phyloP scores from a whole-genome alignment of 2,329 filamentous ascomycete species.

The Dichotomopilus funicola region DNA sequence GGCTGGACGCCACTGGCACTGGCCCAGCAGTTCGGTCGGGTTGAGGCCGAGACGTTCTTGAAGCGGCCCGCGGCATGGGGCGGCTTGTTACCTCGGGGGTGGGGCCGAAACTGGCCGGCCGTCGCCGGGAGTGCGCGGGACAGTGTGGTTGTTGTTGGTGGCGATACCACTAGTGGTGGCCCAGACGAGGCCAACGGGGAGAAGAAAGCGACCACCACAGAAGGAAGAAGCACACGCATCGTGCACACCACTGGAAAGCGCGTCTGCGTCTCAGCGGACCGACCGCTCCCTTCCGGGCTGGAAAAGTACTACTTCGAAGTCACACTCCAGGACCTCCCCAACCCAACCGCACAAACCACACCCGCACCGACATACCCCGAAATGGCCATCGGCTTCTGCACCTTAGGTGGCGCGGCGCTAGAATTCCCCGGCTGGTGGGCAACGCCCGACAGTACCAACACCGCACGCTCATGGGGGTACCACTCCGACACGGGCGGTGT shows the following conservation, averaged over 20 bases:
- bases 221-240: neutral
- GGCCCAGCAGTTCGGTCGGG: conserved; percentile 7
- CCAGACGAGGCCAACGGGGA: neutral
- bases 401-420: conserved; percentile 16
- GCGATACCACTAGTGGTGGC: too few species aligned
- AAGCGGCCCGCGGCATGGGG: conserved; percentile 14
- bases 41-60: conserved; percentile 14
- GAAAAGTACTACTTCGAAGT: conserved; percentile 22
- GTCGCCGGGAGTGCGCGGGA: too few species aligned
- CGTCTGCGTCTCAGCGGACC: conserved; percentile 16
- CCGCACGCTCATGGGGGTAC: conserved; percentile 16
- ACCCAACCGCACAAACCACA: neutral
- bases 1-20: conserved; percentile 22
- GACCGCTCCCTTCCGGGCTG: conserved; percentile 16
- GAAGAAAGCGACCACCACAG: neutral
- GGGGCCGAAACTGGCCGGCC: neutral
- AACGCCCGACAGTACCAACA: neutral
- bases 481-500: conserved; percentile 15
- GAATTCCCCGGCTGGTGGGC: conserved; percentile 17
- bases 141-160: too few species aligned
- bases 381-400: conserved; percentile 20
- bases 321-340: neutral
- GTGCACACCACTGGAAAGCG: neutral
- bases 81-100: conserved; percentile 9
- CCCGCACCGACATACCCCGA: neutral